Percentiles rank a stretch among this genome's conserved stretches.
These are phyloP conservation scores for Gaeumannomyces tritici DNA, from an alignment of 2,329 filamentous ascomycete species.

Conservation along the genomic window DNA sequence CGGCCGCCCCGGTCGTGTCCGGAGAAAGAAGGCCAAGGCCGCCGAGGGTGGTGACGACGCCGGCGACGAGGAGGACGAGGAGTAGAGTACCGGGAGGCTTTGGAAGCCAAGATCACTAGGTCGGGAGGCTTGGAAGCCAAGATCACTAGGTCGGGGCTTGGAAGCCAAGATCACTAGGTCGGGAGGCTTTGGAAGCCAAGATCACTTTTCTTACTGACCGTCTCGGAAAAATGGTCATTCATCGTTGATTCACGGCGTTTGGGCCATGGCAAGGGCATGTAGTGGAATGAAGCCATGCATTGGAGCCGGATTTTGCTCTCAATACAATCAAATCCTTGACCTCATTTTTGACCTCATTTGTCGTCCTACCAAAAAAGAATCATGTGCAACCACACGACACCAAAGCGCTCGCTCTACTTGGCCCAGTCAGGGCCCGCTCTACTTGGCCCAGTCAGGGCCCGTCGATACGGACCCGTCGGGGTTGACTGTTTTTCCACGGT, in stretches of 20 bases:
- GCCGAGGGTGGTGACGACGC: slow-evolving; percentile 75
- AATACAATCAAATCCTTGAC: slow-evolving; percentile 5
- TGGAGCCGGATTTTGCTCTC: slow-evolving; percentile 1
- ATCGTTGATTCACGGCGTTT: slow-evolving; percentile 5
- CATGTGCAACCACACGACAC: background rate
- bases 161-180: slow-evolving; percentile 4
- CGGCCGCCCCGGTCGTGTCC: slow-evolving; percentile 92
- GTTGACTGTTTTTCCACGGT: slow-evolving; percentile 36
- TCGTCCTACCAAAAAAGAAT: too few relatives aligned
- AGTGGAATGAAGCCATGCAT: slow-evolving; percentile 1
- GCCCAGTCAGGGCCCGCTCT: slow-evolving; percentile 9
- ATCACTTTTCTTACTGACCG: slow-evolving; percentile 5
- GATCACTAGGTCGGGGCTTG: background rate
- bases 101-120: too few relatives aligned
- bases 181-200: background rate
- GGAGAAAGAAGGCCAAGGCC: slow-evolving; percentile 99
- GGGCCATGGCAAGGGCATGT: slow-evolving; percentile 1
- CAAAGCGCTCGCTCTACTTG: background rate
- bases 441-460: slow-evolving; percentile 10
- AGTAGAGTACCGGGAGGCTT: slow-evolving; percentile 32
- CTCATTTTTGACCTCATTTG: background rate
- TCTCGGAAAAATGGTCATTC: slow-evolving; percentile 5
- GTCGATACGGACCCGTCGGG: slow-evolving; percentile 7
- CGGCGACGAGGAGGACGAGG: slow-evolving; percentile 81
- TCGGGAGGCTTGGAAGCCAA: too few relatives aligned